These are phyloP conservation scores for Pseudogymnoascus sp. DNA, from an alignment of 2,329 filamentous ascomycete species.

Conservation along the genomic window DNA sequence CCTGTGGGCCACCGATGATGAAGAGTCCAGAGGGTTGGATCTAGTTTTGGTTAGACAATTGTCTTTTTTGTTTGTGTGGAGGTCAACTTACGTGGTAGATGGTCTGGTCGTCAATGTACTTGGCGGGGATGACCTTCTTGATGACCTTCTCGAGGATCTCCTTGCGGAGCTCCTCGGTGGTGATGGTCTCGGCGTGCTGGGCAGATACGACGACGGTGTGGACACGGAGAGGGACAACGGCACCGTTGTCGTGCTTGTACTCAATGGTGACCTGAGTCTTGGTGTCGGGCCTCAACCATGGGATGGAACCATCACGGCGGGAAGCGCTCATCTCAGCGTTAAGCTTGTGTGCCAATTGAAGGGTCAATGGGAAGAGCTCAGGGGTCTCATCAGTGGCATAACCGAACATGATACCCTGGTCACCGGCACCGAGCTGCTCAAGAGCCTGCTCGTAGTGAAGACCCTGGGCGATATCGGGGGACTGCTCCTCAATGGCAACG, in stretches of 20 bases:
- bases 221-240: slow-evolving; percentile 83
- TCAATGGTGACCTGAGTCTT: slow-evolving; percentile 99
- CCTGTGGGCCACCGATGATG: slow-evolving; percentile 98
- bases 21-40: slow-evolving; percentile 98
- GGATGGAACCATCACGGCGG: slow-evolving; percentile 75
- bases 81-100: slow-evolving; percentile 72
- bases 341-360: slow-evolving; percentile 92
- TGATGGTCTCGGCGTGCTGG: slow-evolving; percentile 83
- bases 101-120: slow-evolving; percentile 88
- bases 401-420: slow-evolving; percentile 99
- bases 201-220: slow-evolving; percentile 96
- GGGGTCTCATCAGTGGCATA: slow-evolving; percentile 99
- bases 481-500: slow-evolving; percentile 98
- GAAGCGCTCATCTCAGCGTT: slow-evolving; percentile 90
- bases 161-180: slow-evolving; percentile 85
- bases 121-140: slow-evolving; percentile 82
- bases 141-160: slow-evolving; percentile 97
- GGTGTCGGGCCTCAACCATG: slow-evolving; percentile 96
- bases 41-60: slow-evolving; percentile 27
- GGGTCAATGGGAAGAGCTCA: slow-evolving; percentile 89
- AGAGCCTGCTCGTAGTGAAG: slow-evolving; percentile 96
- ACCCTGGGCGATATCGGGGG: slow-evolving; percentile 96
- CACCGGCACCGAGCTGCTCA: slow-evolving; percentile 95
- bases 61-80: background rate
- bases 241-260: slow-evolving; percentile 94